Conservation (phyloP, 345 rosid genomes). For the Salix purpurea region DNA sequence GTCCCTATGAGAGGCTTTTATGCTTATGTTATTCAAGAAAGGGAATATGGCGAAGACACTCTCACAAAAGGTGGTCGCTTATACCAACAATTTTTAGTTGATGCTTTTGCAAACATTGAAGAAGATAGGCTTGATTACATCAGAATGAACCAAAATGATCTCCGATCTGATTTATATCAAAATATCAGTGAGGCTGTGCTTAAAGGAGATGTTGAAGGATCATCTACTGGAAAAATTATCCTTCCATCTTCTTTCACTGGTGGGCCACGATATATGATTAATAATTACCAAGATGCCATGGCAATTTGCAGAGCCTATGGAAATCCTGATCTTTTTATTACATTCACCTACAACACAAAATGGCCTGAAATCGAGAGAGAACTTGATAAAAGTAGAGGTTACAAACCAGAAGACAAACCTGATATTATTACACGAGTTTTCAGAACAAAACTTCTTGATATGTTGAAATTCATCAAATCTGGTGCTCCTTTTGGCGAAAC, state of each 20-base stretch:
- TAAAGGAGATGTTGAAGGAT: background rate
- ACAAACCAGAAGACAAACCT: background rate
- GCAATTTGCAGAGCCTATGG: background rate
- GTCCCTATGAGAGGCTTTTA: background rate
- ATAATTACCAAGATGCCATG: background rate
- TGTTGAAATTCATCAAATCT: too few species aligned
- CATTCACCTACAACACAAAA: background rate
- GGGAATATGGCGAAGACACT: rapidly evolving
- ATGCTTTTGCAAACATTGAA: background rate
- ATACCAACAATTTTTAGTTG: background rate
- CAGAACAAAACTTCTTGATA: too few species aligned
- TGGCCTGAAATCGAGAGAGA: too few species aligned
- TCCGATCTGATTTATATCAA: background rate
- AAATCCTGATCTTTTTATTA: background rate
- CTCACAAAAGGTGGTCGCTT: background rate
- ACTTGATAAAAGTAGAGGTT: too few species aligned
- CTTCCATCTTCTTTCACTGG: background rate
- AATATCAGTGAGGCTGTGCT: background rate
- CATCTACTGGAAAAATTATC: background rate
- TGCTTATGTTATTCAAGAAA: background rate
- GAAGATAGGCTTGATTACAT: background rate
- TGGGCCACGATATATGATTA: background rate
- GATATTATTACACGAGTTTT: too few species aligned
- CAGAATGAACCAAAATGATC: background rate
- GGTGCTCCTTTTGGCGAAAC: too few species aligned